Base-by-base conservation (phyloP, 805 yeast genomes). In the Metschnikowia chrysomelidarum region DNA sequence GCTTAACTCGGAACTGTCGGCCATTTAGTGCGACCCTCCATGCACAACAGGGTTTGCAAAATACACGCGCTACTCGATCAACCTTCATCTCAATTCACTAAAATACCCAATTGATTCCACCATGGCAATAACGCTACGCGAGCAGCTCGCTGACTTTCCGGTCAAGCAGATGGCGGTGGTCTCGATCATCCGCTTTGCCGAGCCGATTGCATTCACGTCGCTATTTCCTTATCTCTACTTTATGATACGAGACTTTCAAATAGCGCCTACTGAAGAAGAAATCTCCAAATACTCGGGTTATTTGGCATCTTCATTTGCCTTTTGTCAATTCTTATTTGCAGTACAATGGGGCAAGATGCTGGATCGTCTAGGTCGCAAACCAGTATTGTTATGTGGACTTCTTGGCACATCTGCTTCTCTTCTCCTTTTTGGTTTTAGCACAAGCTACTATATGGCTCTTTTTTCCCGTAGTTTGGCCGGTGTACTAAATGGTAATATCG, bases 191-290 rank as follows among this genome's bases (percentile, higher is more conserved):
- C 59, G 84, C 38, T 72, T 78, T 41, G 67, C 78, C 9, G 84
- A 78, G 50, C 84, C 85, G 1, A 67, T 79, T 14, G 75, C 82
- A 2, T 79, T 78, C 60, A 75, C 83, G 3, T 76, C 82, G 4
- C 54, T 78, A 21, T 78, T 79, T 50, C 85, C 85, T 3, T 79
- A 78, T 47, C 69, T 78, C 24, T 79, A 73, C 52, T 79, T 75
- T 57, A 75, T 79, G 82, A 77, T 78, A 13, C 55, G 75, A 40
- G 80, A 75, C 41, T 78, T 78, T 50, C 68, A 69, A 4, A 56
- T 76, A 10, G 62, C 60, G 5, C 64, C 71, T 24, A 60, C 64
- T 16, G 75, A 74, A 30, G 67, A 73, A n/a, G 71, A 73, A 32
- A 75, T 80, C 23, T 66, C 82, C 2, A 71, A 67, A 37, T 80